Percentiles rank a stretch among this genome's conserved stretches.
Conservation (phyloP, 192 early-diverging fungal species). For the Coemansia sp. region DNA sequence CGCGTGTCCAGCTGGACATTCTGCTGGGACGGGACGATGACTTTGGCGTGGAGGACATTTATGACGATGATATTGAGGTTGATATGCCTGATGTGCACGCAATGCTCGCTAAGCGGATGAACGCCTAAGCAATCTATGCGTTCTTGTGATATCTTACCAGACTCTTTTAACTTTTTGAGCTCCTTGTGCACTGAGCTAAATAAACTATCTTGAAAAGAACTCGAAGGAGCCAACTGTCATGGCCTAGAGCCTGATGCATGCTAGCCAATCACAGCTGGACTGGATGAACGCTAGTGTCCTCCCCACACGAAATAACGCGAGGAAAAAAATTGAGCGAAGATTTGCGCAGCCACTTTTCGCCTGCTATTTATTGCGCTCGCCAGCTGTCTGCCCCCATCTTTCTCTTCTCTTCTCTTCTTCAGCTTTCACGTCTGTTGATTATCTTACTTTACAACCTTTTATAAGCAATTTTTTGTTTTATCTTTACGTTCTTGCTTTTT, state of each 20-base stretch:
- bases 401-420: conserved; percentile 14
- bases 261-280: conserved; percentile 1
- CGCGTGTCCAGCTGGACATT: conserved; percentile 76
- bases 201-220: neutral
- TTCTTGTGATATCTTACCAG: neutral
- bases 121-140: conserved; percentile 6
- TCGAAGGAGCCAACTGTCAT: neutral
- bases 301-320: neutral
- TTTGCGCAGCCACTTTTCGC: conserved; percentile 30
- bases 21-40: conserved; percentile 85
- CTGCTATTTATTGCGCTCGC: neutral
- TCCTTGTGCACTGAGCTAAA: conserved; percentile 3
- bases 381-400: neutral
- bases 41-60: conserved; percentile 90
- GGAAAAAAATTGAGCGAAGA: neutral
- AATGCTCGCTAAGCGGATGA: conserved; percentile 32
- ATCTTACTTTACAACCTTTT: conserved; percentile 16
- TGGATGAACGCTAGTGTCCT: neutral
- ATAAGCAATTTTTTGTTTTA: conserved; percentile 10
- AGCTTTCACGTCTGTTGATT: neutral
- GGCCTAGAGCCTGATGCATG: neutral
- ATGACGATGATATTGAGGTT: conserved; percentile 65
- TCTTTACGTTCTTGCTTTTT: conserved; percentile 1
- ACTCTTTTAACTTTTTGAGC: neutral
- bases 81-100: conserved; percentile 28